These are phyloP conservation scores for Trichomonascaceae sp. DNA, from an alignment of 1,139 yeast genomes.

Conservation along the genomic window DNA sequence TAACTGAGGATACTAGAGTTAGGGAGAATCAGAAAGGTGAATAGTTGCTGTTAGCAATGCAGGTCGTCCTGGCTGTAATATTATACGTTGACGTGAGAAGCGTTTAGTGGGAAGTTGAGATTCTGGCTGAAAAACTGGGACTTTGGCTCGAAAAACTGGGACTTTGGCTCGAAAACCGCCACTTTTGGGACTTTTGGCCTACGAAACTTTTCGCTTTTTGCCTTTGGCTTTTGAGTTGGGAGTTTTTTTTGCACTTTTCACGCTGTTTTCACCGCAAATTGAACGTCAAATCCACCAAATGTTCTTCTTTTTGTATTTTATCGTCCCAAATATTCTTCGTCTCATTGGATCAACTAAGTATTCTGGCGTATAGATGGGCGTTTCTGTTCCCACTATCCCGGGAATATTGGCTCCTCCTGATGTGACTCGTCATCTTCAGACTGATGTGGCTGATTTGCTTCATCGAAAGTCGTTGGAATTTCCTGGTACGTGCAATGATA, in stretches of 20 bases:
- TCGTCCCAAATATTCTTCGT: background rate
- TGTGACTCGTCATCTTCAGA: conserved; percentile 60
- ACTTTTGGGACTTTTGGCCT: too few relatives aligned
- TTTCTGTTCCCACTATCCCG: conserved; percentile 69
- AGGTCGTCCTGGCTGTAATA: too few relatives aligned
- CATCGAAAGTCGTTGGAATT: conserved; percentile 30
- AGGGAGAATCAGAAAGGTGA: too few relatives aligned
- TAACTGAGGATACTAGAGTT: too few relatives aligned
- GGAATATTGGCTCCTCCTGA: conserved; percentile 71
- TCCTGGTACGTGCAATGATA: conserved; percentile 10
- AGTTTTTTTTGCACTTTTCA: background rate
- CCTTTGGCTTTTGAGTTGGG: background rate
- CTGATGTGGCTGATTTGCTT: conserved; percentile 63
- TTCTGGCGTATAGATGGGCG: background rate
- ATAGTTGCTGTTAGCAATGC: background rate
- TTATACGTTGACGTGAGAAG: too few relatives aligned
- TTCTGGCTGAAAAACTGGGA: too few relatives aligned
- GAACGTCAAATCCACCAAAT: too few relatives aligned
- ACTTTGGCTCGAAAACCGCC: too few relatives aligned
- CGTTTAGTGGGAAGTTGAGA: too few relatives aligned
- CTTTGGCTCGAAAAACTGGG: too few relatives aligned
- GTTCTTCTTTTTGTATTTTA: background rate
- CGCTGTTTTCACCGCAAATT: too few relatives aligned
- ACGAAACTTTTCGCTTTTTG: too few relatives aligned
- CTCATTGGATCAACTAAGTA: background rate